A percentile compares a stretch with the other conserved stretches of the same genome.
These are phyloP conservation scores for Phallus indusiatus DNA, from an alignment of 768 basidiomycete genomes.

Conservation along the genomic window DNA sequence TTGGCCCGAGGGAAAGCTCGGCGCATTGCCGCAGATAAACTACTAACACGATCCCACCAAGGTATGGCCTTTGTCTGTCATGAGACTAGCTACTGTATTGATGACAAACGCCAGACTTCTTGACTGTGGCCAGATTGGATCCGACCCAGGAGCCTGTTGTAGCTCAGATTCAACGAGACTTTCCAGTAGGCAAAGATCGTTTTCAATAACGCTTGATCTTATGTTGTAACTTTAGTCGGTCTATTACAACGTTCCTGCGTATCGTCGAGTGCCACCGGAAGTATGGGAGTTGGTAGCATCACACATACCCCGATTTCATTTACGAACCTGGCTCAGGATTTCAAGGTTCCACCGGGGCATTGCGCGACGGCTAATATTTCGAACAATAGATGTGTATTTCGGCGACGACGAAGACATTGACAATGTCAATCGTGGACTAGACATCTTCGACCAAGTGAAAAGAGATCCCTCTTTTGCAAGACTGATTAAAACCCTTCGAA, in stretches of 20 bases:
- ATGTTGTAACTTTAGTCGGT: not conserved
- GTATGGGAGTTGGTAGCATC: constrained; percentile 60
- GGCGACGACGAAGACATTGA: constrained; percentile 43
- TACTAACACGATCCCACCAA: constrained; percentile 50
- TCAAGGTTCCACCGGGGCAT: constrained; percentile 58
- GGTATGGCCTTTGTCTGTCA: constrained; percentile 27
- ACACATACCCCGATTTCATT: constrained; percentile 53
- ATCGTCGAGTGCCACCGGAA: constrained; percentile 52
- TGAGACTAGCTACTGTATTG: not conserved
- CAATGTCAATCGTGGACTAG: constrained; percentile 44
- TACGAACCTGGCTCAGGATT: constrained; percentile 60
- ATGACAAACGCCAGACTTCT: constrained; percentile 39
- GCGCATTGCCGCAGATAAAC: constrained; percentile 42
- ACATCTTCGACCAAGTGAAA: constrained; percentile 60
- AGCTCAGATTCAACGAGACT: constrained; percentile 34
- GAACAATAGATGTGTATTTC: constrained; percentile 58
- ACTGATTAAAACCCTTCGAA: constrained; percentile 45
- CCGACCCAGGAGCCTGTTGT: constrained; percentile 49
- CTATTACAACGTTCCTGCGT: constrained; percentile 45
- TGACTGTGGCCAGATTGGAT: constrained; percentile 48
- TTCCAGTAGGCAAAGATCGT: constrained; percentile 29
- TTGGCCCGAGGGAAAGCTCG: constrained; percentile 52
- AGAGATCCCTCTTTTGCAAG: constrained; percentile 51
- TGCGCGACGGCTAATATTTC: constrained; percentile 55
- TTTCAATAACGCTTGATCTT: not conserved